phyloP scores from a whole-genome alignment of 2,329 filamentous ascomycete species.

The Rhynchosporium secalis region DNA sequence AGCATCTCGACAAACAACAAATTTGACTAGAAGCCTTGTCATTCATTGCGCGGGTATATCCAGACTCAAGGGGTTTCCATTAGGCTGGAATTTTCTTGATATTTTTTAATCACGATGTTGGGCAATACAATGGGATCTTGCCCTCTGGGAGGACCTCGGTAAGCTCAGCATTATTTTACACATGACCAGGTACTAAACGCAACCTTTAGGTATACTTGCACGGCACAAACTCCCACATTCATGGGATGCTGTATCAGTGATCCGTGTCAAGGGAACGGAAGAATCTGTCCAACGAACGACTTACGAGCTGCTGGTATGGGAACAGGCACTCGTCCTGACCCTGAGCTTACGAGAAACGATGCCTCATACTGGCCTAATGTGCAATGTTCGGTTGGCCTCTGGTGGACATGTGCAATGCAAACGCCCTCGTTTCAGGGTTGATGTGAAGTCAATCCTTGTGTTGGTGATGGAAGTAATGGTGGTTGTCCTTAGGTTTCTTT shows the following conservation, averaged over 20 bases:
- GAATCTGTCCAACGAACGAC: constrained; percentile 21
- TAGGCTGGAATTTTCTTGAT: not conserved
- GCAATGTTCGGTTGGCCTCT: constrained; percentile 19
- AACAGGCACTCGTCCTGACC: constrained; percentile 9
- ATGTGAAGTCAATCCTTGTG: constrained; percentile 21
- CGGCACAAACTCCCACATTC: constrained; percentile 24
- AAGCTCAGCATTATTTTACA: not conserved
- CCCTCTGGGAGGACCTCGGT: constrained; percentile 12
- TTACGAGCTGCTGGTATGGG: constrained; percentile 26
- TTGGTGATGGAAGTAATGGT: not conserved
- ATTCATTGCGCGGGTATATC: not conserved
- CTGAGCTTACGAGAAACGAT: constrained; percentile 16
- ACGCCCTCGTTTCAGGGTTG: constrained; percentile 28
- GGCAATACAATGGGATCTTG: constrained; percentile 6
- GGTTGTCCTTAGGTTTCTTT: constrained; percentile 1
- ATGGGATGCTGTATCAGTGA: constrained; percentile 27
- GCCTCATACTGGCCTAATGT: constrained; percentile 26
- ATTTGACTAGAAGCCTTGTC: not conserved
- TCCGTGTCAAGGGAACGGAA: constrained; percentile 22
- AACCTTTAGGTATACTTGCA: constrained; percentile 23
- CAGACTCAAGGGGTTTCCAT: not conserved
- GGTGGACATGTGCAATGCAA: constrained; percentile 20
- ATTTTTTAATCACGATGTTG: not conserved
- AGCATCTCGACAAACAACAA: not conserved
- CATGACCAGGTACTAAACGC: not conserved